These are phyloP conservation scores for Elongisporangium prolatum DNA, from an alignment of 352 stramenopile genomes.

Conservation along the genomic window DNA sequence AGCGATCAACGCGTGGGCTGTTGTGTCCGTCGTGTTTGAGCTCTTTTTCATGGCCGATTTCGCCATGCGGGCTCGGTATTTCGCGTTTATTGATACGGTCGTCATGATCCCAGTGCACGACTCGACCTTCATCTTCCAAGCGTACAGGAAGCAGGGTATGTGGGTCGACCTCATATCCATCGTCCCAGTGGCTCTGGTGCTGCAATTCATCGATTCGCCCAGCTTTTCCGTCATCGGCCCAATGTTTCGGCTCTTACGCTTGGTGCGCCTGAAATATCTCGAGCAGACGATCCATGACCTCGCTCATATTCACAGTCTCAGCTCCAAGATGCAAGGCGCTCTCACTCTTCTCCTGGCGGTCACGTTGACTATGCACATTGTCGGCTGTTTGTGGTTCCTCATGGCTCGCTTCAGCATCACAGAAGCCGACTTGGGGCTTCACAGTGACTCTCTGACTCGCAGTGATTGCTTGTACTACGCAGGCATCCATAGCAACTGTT, in stretches of 20 bases:
- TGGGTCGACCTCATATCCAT: slow-evolving; percentile 53
- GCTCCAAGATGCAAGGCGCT: slow-evolving; percentile 53
- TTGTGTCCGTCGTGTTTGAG: slow-evolving; percentile 48
- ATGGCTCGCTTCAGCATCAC: slow-evolving; percentile 58
- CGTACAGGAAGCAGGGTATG: slow-evolving; percentile 49
- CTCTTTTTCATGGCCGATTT: slow-evolving; percentile 55
- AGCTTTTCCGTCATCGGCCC: slow-evolving; percentile 12
- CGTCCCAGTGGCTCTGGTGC: slow-evolving; percentile 44
- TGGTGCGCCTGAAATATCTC: slow-evolving; percentile 53
- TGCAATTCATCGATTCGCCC: slow-evolving; percentile 27
- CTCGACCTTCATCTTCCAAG: slow-evolving; percentile 56
- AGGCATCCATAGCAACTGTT: slow-evolving; percentile 53
- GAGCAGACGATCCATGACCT: slow-evolving; percentile 49
- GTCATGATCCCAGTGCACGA: slow-evolving; percentile 63
- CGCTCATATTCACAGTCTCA: slow-evolving; percentile 39
- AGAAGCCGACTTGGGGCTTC: slow-evolving; percentile 20
- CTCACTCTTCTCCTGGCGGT: slow-evolving; percentile 62
- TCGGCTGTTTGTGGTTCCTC: slow-evolving; percentile 70
- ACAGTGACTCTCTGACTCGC: slow-evolving; percentile 24
- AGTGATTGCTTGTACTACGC: slow-evolving; percentile 40
- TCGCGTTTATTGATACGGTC: slow-evolving; percentile 65
- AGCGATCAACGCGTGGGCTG: slow-evolving; percentile 39
- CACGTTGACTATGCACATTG: slow-evolving; percentile 53
- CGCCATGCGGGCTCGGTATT: slow-evolving; percentile 39
- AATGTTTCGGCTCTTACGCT: slow-evolving; percentile 36